Evolutionary conservation across 139 green algal species (phyloP).

Genomic region (Ettlia oleoabundans): DNA sequence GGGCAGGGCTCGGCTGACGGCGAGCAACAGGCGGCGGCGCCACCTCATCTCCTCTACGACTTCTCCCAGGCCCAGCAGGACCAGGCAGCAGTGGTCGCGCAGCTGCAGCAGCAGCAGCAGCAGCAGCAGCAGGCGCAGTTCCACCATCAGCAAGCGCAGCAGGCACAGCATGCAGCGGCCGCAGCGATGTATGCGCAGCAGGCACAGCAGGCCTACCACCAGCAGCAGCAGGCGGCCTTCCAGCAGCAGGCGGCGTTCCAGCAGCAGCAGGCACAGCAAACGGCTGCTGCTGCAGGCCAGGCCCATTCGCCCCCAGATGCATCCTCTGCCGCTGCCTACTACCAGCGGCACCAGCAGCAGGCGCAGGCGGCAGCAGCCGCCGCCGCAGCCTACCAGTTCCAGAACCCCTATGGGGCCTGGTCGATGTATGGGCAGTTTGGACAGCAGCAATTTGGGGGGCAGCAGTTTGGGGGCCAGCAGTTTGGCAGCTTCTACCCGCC

Average conservation of each 20-base stretch:
- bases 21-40: background rate
- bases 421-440: background rate
- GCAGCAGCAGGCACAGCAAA: background rate
- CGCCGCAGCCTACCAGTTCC: background rate
- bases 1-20: background rate
- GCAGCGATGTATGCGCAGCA: background rate
- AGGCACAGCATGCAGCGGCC: slow-evolving; percentile 3
- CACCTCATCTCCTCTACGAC: slow-evolving; percentile 24
- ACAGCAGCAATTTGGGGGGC: background rate
- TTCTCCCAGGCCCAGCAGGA: slow-evolving; percentile 29
- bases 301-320: too few species aligned
- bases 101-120: background rate
- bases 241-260: slow-evolving; percentile 11
- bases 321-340: background rate
- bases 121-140: background rate
- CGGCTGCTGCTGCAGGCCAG: too few species aligned
- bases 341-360: too few species aligned
- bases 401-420: background rate
- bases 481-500: background rate
- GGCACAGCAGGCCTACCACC: background rate
- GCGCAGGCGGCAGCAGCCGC: too few species aligned
- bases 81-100: slow-evolving; percentile 9
- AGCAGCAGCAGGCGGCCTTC: background rate
- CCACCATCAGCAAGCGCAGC: background rate
- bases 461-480: background rate